Base-by-base conservation (phyloP, 192 early-diverging fungal species). In the Kappamyces sp. region DNA sequence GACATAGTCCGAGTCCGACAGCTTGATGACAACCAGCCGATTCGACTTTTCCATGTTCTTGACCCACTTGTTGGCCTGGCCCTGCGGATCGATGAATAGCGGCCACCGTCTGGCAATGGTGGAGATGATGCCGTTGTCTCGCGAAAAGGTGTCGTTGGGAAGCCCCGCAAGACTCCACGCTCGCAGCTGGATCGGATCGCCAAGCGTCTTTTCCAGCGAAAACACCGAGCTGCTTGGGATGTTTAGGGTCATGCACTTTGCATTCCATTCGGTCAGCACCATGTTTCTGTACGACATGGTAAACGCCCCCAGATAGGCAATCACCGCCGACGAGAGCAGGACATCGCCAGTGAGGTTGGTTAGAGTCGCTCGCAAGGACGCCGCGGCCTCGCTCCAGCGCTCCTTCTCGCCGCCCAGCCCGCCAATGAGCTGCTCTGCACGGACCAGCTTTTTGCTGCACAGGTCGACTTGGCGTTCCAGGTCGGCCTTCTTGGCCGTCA, bases 41-140 rank as follows among this genome's bases (percentile, higher is more conserved):
- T 83, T 83, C 23, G 46, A 51, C 58, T 83, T 83, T 63, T 83
- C 80, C 73, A 82, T 73, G 61, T 82, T 83, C 55, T 83, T 83
- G 46, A 83, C 68, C 81, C 81, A 83, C 50, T 83, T 83, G 68
- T 83, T 83, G 40, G 81, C 81, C 61, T 83, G 81, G 1, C 80
- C 81, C 55, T 83, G 79, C 5, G 80, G 80, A 58, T 83, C 79
- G 51, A 83, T 78, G 52, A 83, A 82, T 9, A 83, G 61, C 12
- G 74, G 75, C 81, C 81, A 83, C 23, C 81, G 68, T 13, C 79
- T 66, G 0, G 81, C 73, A 40, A 75, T 84, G 5, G 70, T 65
- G 1, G 81, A 47, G 35, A 83, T 82, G 47, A 83, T 83, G 8
- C 81, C 81, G 48, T 83, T 83, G 58, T 83, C 81, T 23, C 63